These are phyloP conservation scores for Schoenoplectus tabernaemontani DNA, from an alignment of 202 grass and related monocot genomes.

Conservation along the genomic window DNA sequence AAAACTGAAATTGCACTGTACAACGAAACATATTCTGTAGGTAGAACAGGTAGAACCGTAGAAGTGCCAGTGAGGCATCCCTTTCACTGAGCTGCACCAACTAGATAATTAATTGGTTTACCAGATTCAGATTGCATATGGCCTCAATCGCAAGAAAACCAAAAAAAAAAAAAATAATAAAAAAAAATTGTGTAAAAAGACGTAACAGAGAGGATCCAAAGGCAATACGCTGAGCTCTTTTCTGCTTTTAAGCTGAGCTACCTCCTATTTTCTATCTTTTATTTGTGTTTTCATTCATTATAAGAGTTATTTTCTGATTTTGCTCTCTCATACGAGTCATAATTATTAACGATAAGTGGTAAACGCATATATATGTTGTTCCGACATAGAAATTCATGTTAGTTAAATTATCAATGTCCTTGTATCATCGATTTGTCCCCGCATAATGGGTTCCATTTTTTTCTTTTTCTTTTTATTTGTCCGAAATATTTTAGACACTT, in stretches of 20 bases:
- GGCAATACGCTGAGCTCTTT: no score
- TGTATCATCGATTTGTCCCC: neutral
- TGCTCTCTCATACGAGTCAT: neutral
- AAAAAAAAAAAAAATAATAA: no score
- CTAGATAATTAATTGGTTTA: neutral
- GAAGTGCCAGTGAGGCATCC: conserved; percentile 15
- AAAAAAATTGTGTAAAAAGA: conserved; percentile 6
- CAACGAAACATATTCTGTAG: conserved; percentile 19
- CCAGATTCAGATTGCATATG: neutral
- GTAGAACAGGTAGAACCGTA: neutral
- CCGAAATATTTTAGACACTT: neutral
- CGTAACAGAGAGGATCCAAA: neutral
- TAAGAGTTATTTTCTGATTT: neutral
- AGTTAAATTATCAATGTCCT: neutral
- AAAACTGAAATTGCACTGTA: neutral
- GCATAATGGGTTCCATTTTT: neutral
- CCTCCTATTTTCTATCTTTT: neutral
- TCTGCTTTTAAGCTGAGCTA: conserved; percentile 12
- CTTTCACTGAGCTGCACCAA: conserved; percentile 24
- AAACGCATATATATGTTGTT: neutral
- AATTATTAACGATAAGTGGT: neutral
- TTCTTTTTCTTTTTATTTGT: neutral
- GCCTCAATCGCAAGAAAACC: conserved; percentile 12
- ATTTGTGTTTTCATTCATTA: neutral
- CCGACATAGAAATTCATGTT: neutral